A percentile compares a stretch with the other conserved stretches of the same genome.
These are phyloP conservation scores for Xerocomus brunneocitrinus DNA, from an alignment of 768 basidiomycete species.

Conservation along the genomic window DNA sequence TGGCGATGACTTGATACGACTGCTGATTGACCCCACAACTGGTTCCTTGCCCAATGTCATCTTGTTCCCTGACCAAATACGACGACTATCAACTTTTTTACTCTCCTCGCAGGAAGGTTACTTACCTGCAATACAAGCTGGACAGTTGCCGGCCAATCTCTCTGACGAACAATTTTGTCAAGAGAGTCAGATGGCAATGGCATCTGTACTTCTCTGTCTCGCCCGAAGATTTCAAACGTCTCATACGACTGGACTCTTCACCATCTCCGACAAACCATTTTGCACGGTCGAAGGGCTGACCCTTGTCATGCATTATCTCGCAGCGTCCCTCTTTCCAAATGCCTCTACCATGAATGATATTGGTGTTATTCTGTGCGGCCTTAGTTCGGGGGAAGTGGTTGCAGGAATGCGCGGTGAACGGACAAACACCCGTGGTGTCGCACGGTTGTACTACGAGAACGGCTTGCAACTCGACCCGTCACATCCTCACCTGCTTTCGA, in stretches of 20 bases:
- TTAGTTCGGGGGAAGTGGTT: slow-evolving; percentile 22
- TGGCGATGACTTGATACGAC: slow-evolving; percentile 30
- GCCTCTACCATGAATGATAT: slow-evolving; percentile 48
- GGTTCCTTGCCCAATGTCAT: slow-evolving; percentile 40
- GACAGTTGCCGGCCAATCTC: slow-evolving; percentile 19
- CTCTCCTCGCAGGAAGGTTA: slow-evolving; percentile 33
- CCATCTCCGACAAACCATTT: slow-evolving; percentile 24
- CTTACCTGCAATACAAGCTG: slow-evolving; percentile 31
- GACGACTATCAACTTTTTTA: slow-evolving; percentile 32
- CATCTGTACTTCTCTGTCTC: slow-evolving; percentile 41
- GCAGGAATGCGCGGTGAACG: slow-evolving; percentile 17
- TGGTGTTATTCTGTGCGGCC: slow-evolving; percentile 42
- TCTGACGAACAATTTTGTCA: slow-evolving; percentile 23
- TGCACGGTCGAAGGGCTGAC: slow-evolving; percentile 35
- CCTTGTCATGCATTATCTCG: slow-evolving; percentile 46
- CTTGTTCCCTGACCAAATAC: slow-evolving; percentile 38
- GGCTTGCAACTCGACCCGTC: slow-evolving; percentile 42
- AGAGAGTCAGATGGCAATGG: slow-evolving; percentile 32
- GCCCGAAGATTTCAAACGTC: slow-evolving; percentile 41
- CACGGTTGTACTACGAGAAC: slow-evolving; percentile 41
- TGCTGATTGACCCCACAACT: slow-evolving; percentile 33
- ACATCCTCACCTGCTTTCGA: slow-evolving; percentile 48
- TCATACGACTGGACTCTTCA: slow-evolving; percentile 22
- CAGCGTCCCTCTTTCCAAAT: slow-evolving; percentile 40
- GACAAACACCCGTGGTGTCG: slow-evolving; percentile 33